Conservation (phyloP, 139 green algal genomes). For the Chlorella sp. region DNA sequence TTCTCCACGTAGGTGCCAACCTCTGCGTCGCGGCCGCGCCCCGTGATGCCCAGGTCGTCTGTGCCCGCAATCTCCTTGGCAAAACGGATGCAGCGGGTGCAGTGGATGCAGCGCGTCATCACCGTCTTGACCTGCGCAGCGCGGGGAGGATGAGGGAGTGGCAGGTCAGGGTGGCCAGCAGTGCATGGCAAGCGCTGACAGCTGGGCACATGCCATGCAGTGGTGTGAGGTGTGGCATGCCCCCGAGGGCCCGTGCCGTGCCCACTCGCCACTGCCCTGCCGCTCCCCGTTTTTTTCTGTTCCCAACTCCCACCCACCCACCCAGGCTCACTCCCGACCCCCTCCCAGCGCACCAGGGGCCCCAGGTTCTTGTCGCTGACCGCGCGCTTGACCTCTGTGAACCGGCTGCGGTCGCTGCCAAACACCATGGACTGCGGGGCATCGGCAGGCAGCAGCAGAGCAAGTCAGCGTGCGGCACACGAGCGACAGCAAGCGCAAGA, state of each 20-base stretch:
- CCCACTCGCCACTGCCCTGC: no score
- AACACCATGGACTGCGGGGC: slow-evolving; percentile 89
- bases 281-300: no score
- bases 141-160: neutral
- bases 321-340: no score
- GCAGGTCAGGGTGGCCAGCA: neutral
- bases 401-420: slow-evolving; percentile 90
- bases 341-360: slow-evolving; percentile 73
- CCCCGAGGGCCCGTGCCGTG: no score
- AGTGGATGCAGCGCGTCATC: slow-evolving; percentile 98
- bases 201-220: no score
- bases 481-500: neutral
- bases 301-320: no score
- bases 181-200: no score
- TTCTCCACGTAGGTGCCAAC: slow-evolving; percentile 95
- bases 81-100: slow-evolving; percentile 97
- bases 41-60: slow-evolving; percentile 93
- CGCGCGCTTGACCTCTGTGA: slow-evolving; percentile 90
- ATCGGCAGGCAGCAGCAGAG: neutral
- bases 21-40: slow-evolving; percentile 87
- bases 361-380: slow-evolving; percentile 98
- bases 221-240: no score
- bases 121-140: slow-evolving; percentile 49
- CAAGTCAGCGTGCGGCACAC: no score
- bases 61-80: slow-evolving; percentile 95